These are phyloP conservation scores for Niebla homalea DNA, from an alignment of 495 filamentous ascomycete genomes.

Conservation along the genomic window DNA sequence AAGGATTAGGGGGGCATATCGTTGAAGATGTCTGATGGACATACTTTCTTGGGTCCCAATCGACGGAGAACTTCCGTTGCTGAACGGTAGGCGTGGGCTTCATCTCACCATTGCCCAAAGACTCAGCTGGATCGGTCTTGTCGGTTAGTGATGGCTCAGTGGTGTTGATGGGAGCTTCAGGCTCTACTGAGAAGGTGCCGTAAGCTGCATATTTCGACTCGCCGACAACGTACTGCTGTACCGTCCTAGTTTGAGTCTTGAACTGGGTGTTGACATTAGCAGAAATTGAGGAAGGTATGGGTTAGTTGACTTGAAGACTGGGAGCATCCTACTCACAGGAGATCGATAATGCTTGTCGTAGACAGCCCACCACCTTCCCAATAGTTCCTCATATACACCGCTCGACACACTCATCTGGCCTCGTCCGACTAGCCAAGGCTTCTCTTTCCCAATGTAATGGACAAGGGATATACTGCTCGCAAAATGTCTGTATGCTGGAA, in stretches of 20 bases:
- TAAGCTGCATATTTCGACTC: constrained; percentile 19
- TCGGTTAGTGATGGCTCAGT: constrained; percentile 24
- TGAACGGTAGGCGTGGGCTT: constrained; percentile 28
- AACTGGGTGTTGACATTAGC: constrained; percentile 1
- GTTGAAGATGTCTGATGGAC: constrained; percentile 14
- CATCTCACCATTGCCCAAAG: constrained; percentile 25
- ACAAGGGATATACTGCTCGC: constrained; percentile 73
- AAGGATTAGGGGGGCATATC: not conserved
- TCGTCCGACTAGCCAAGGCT: constrained; percentile 74
- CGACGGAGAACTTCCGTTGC: constrained; percentile 32
- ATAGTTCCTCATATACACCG: constrained; percentile 66
- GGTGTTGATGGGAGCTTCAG: constrained; percentile 26
- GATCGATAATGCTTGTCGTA: constrained; percentile 72
- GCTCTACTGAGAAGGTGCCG: constrained; percentile 23
- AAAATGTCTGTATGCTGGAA: constrained; percentile 88
- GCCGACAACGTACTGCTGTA: constrained; percentile 28
- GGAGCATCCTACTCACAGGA: constrained; percentile 29
- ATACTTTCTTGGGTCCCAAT: constrained; percentile 59
- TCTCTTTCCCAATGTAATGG: constrained; percentile 85
- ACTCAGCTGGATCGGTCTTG: constrained; percentile 23
- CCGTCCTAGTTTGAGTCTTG: constrained; percentile 9
- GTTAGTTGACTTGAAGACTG: not conserved
- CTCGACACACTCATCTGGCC: constrained; percentile 35
- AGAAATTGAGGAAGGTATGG: not conserved
- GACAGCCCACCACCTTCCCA: constrained; percentile 79